Conservation (phyloP, 345 rosid species). For the Rhizophora mangle region DNA sequence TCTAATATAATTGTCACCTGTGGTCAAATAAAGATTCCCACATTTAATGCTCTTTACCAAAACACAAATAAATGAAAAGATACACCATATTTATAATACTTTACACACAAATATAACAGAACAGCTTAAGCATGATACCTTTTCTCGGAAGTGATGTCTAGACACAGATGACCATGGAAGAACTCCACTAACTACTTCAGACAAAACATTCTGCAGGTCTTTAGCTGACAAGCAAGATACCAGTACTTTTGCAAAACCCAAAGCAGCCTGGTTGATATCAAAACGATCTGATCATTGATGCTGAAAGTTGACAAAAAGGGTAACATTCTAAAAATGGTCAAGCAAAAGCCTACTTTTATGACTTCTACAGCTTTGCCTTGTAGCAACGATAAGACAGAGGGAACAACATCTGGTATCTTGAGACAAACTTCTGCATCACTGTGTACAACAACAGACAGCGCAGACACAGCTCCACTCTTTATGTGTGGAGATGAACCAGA, state of each 20-base stretch:
- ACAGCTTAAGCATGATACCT: slow-evolving; percentile 39
- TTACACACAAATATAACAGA: not conserved
- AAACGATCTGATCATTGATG: slow-evolving; percentile 9
- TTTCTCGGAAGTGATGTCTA: slow-evolving; percentile 79
- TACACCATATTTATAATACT: not conserved
- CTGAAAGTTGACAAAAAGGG: not conserved
- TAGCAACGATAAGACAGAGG: slow-evolving; percentile 75
- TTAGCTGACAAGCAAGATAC: slow-evolving; percentile 64
- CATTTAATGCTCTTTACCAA: not conserved
- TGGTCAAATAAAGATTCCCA: slow-evolving; percentile 6
- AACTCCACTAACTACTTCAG: slow-evolving; percentile 51
- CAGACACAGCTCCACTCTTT: slow-evolving; percentile 93
- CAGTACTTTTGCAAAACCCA: slow-evolving; percentile 84
- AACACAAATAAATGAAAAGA: not conserved
- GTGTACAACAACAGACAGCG: slow-evolving; percentile 72
- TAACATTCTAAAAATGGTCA: not conserved
- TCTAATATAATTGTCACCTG: slow-evolving; percentile 87
- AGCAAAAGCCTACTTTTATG: slow-evolving; percentile 51
- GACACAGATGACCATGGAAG: slow-evolving; percentile 85
- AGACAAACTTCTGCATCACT: slow-evolving; percentile 58
- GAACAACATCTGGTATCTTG: slow-evolving; percentile 63
- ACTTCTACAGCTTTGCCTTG: slow-evolving; percentile 77
- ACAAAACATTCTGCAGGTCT: slow-evolving; percentile 59
- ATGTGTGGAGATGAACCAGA: slow-evolving; percentile 90
- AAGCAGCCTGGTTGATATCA: slow-evolving; percentile 59